These are phyloP conservation scores for Iodosphaeria phyllophila DNA, from an alignment of 2,329 filamentous ascomycete species.

Conservation along the genomic window DNA sequence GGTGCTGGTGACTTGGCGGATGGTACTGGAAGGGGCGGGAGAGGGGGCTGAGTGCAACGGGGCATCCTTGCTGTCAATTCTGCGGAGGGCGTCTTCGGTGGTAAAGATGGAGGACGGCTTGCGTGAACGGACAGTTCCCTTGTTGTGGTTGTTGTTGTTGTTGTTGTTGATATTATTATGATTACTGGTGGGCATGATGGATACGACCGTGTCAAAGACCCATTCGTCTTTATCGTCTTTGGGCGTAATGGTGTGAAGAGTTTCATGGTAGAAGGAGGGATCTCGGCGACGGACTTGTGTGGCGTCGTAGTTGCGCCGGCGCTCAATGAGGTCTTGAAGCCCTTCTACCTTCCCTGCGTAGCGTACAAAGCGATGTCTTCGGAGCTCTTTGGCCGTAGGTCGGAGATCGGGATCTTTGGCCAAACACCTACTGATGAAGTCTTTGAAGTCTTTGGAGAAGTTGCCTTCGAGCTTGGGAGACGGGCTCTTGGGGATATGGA, in stretches of 20 bases:
- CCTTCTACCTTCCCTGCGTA: constrained; percentile 75
- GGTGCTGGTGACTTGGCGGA: constrained; percentile 43
- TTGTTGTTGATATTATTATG: too few species aligned
- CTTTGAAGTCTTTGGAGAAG: constrained; percentile 82
- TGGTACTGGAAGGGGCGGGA: constrained; percentile 23
- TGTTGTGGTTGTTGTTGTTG: too few species aligned
- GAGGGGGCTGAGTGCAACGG: constrained; percentile 38
- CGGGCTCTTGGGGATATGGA: constrained; percentile 75
- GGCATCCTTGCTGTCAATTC: constrained; percentile 40
- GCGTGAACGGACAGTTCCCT: constrained; percentile 29
- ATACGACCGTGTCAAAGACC: constrained; percentile 91
- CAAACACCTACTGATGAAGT: constrained; percentile 79
- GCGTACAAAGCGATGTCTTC: constrained; percentile 77
- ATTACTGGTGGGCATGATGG: constrained; percentile 39
- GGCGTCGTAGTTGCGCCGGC: constrained; percentile 67
- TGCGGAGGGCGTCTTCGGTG: constrained; percentile 41
- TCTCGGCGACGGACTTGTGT: constrained; percentile 49
- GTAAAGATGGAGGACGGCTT: constrained; percentile 37
- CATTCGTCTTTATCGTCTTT: constrained; percentile 65
- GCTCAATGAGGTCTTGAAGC: constrained; percentile 70
- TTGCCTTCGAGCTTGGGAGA: constrained; percentile 70
- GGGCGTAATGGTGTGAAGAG: constrained; percentile 51
- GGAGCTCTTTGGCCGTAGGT: constrained; percentile 68
- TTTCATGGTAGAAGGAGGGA: constrained; percentile 84
- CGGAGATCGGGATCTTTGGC: constrained; percentile 79